phyloP scores from a whole-genome alignment of 2,329 filamentous ascomycete species.

The Cyanodermella asteris region DNA sequence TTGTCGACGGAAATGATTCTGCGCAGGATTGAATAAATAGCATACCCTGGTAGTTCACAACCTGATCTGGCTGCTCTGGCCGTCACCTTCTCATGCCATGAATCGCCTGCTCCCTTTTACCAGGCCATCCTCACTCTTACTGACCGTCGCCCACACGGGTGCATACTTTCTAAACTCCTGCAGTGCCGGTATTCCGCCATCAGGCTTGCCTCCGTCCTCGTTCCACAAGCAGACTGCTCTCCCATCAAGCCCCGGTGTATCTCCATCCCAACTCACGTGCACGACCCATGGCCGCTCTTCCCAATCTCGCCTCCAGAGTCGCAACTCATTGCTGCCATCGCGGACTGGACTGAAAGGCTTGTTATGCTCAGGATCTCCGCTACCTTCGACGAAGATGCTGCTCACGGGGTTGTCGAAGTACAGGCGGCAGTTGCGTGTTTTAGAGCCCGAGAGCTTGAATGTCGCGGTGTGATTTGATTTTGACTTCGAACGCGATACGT shows the following conservation, averaged over 20 bases:
- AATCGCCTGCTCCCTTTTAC: conserved; percentile 61
- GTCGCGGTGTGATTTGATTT: conserved; percentile 28
- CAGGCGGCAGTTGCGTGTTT: conserved; percentile 61
- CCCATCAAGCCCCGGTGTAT: conserved; percentile 29
- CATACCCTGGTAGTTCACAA: too few species aligned
- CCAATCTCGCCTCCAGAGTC: conserved; percentile 70
- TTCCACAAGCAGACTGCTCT: conserved; percentile 71
- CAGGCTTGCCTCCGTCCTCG: conserved; percentile 30
- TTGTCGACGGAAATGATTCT: too few species aligned
- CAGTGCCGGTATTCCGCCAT: conserved; percentile 74
- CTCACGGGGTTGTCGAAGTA: conserved; percentile 46
- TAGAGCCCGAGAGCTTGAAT: conserved; percentile 45
- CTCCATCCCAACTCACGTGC: conserved; percentile 41
- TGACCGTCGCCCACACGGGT: conserved; percentile 58
- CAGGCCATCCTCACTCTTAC: conserved; percentile 55
- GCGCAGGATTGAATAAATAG: too few species aligned
- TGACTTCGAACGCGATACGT: conserved; percentile 27
- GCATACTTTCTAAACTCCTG: conserved; percentile 58
- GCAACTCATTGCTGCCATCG: conserved; percentile 44
- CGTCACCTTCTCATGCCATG: conserved; percentile 20
- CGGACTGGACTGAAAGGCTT: too few species aligned
- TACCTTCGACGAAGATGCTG: conserved; percentile 41
- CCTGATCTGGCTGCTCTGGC: too few species aligned
- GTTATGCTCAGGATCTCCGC: conserved; percentile 34
- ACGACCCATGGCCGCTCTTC: conserved; percentile 55